Base-by-base conservation (phyloP, 768 basidiomycete genomes). In the Lactarius akahatsu region DNA sequence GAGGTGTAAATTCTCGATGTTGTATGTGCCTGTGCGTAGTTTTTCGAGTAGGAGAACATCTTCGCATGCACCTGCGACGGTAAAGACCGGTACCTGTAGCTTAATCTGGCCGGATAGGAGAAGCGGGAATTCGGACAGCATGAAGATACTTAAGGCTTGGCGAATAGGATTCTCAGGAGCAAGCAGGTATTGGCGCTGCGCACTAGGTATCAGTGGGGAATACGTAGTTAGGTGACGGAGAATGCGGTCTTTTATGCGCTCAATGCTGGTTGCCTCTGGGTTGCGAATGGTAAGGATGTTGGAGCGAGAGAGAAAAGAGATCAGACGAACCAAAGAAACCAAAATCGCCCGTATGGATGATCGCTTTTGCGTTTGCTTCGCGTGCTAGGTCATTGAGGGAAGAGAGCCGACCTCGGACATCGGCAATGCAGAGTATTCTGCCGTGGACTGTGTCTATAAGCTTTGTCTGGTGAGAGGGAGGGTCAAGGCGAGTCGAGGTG, bases 311-410 rank as follows among this genome's bases (percentile, higher is more conserved):
- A 10, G 47, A 15, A 20, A 40, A 41, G 11, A 7, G 28, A 32
- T 8, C 13, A n/a, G 23, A 66, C 70, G 50, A 70, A 89, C 92
- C 94, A 77, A 96, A 97, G 80, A 99, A 97, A 65, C 97, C 97
- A 86, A 98, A 98, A 80, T 99, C 97, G 62, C 97, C 97, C 0
- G 96, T 96, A 76, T 98, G 96, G 65, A 99, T 92, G 76, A 98
- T 89, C 18, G 95, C 96, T 65, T 89, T 85, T 28, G 95, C 97
- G 73, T 91, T 90, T 65, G 86, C 87, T 71, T 97, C 94, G 57
- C 88, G 80, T 20, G 96, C 96, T 62, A 97, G 86, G 77, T 92
- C 86, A 76, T 98, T 98, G 74, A 99, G 85, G 57, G 86, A 86
- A 52, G 91, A 92, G 55, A 94, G 84, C 68, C 90, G 87, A 71